Evolutionary conservation across 345 rosid genomes (phyloP), one percentile per base, ranked within the genome.

Genomic region (Crucihimalaya himalaica): DNA sequence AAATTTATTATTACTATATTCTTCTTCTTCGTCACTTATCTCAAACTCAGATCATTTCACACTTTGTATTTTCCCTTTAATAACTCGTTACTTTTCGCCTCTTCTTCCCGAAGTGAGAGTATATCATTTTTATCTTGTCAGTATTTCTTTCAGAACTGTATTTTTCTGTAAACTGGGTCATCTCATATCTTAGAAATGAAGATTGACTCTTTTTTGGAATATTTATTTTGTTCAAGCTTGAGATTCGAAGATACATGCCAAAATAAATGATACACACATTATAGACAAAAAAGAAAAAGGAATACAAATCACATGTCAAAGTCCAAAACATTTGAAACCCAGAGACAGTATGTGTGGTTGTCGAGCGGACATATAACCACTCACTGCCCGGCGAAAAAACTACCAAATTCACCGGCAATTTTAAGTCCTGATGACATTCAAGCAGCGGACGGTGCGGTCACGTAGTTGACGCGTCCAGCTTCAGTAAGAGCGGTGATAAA

Each of bases 361-460:
- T 56, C 6, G 15, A 47, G 9, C 8, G 35, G 14, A 57, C 43
- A 48, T 45, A 9, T 21, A 27, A 34, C 50, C 40, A 34, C 39
- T 27, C 19, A 28, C 39, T 50, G 31, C 40, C 20, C 52, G 42
- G 39, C 4, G 2, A 15, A 37, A 50, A 8, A 15, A 8, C 1
- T 3, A 15, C 13, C 23, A 27, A 29, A 31, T 14, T 27, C 19
- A 35, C 37, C 28, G 62, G 31, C 73, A 21, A 7, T 35, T 40
- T 20, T 7, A 23, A 27, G 18, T 37, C 1, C 19, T 18, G 65
- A 5, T 5, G 65, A 11, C 23, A 42, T 14, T 76, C 61, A 88
- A 37, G 98, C 98, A 29, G 98, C 98, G 0, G 97, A 86, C 4
- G 97, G 96, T n/a, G 92, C 91, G 0, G 87, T 55, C 18, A 89